Evolutionary conservation across 208 protist genomes (phyloP).

Genomic region (Lotmaria passim): DNA sequence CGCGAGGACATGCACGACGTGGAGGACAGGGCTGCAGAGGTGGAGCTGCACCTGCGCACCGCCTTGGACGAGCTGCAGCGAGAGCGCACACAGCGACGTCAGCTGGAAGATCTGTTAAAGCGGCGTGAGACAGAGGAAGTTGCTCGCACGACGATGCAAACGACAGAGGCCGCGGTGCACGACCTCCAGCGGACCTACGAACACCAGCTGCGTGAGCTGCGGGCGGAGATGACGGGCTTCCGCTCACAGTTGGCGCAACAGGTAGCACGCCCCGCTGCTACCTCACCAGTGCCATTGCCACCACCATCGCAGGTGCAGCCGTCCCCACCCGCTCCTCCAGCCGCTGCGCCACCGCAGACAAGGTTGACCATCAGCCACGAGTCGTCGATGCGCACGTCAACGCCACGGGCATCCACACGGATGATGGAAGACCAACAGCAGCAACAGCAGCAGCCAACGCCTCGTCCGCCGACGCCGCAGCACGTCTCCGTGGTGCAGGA

Average conservation of each 20-base stretch:
- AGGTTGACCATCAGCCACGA: slow-evolving; percentile 7
- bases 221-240: slow-evolving; percentile 28
- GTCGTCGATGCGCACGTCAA: background rate
- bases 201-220: slow-evolving; percentile 25
- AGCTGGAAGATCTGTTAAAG: slow-evolving; percentile 29
- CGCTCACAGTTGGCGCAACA: slow-evolving; percentile 17
- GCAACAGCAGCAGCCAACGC: background rate
- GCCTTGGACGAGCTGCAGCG: slow-evolving; percentile 38
- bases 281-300: background rate
- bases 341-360: no score
- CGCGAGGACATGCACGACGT: slow-evolving; percentile 28
- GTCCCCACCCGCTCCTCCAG: background rate
- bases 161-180: background rate
- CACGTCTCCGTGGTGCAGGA: slow-evolving; percentile 4
- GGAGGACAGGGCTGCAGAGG: slow-evolving; percentile 20
- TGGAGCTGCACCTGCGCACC: slow-evolving; percentile 39
- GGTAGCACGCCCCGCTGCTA: background rate
- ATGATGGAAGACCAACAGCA: background rate
- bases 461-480: slow-evolving; percentile 1
- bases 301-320: background rate
- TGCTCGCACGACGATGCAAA: background rate
- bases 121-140: slow-evolving; percentile 25
- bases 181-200: slow-evolving; percentile 25
- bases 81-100: slow-evolving; percentile 39
- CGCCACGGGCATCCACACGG: background rate